phyloP scores from a whole-genome alignment of 306 rosid genomes.

The Elaeagnus macrophylla region DNA sequence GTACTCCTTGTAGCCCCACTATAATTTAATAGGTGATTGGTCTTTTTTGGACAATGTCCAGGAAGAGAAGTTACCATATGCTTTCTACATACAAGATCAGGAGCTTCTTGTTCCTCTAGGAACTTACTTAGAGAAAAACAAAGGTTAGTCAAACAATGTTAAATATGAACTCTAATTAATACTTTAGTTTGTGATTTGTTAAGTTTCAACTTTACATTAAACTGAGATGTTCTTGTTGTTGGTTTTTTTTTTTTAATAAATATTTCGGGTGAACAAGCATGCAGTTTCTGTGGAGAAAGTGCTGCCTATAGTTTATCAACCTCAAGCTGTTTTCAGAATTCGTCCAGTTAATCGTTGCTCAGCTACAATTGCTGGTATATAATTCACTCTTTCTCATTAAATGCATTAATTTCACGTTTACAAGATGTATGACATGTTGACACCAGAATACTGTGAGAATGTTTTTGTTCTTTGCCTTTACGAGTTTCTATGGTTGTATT shows the following conservation, averaged over 20 bases:
- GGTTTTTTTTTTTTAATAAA: background rate
- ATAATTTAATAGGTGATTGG: background rate
- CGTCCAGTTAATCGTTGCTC: conserved; percentile 85
- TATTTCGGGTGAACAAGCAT: conserved; percentile 5
- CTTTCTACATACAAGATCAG: conserved; percentile 68
- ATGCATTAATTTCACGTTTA: background rate
- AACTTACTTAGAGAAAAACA: conserved; percentile 67
- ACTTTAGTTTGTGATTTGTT: background rate
- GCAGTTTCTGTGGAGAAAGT: conserved; percentile 95
- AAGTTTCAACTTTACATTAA: background rate
- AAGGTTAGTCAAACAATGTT: conserved; percentile 36
- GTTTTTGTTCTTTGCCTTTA: background rate
- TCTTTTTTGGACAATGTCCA: conserved; percentile 11
- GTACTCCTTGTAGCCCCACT: background rate
- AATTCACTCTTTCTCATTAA: background rate
- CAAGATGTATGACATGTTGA: too few relatives aligned
- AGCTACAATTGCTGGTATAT: conserved; percentile 81
- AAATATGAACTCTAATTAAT: background rate
- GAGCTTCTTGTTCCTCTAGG: conserved; percentile 72
- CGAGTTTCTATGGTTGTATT: too few relatives aligned
- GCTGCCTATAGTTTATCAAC: conserved; percentile 83
- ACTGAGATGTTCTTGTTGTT: background rate
- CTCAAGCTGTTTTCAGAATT: conserved; percentile 81
- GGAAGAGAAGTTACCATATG: conserved; percentile 91
- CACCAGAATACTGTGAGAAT: background rate